A percentile compares a stretch with the other conserved stretches of the same genome.
Conservation (phyloP, 306 rosid species). For the Ceratonia siliqua region DNA sequence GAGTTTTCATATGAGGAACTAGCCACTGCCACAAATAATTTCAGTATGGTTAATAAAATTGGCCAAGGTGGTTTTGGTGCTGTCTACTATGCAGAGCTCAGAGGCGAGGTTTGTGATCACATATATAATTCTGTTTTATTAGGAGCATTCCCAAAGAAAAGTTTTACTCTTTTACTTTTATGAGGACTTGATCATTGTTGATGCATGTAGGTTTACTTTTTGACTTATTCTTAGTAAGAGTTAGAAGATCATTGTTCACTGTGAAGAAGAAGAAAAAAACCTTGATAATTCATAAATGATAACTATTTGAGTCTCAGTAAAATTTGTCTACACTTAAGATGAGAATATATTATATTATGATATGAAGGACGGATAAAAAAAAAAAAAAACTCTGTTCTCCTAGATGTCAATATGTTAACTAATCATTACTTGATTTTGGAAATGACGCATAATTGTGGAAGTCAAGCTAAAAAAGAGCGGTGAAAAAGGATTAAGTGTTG, state of each 20-base stretch:
- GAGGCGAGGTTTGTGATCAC: constrained; percentile 88
- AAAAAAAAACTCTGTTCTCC: background rate
- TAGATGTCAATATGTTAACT: background rate
- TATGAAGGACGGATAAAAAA: constrained; percentile 25
- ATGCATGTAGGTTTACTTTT: constrained; percentile 10
- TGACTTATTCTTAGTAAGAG: constrained; percentile 1
- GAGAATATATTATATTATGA: constrained; percentile 8
- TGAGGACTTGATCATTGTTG: background rate
- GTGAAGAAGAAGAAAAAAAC: background rate
- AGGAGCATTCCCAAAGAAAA: background rate
- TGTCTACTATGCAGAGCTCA: constrained; percentile 93
- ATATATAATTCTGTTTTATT: constrained; percentile 7
- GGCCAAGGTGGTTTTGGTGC: constrained; percentile 98
- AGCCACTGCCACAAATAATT: constrained; percentile 74
- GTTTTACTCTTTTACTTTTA: background rate
- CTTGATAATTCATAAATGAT: constrained; percentile 12
- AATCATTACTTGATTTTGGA: constrained; percentile 1
- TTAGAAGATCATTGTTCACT: background rate
- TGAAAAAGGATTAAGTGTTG: constrained; percentile 10
- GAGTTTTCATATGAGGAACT: constrained; percentile 91
- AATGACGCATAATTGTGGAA: constrained; percentile 15
- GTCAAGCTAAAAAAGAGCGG: background rate
- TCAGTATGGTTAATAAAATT: constrained; percentile 76
- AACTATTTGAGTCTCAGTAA: constrained; percentile 7
- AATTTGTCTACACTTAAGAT: constrained; percentile 8